A percentile compares a stretch with the other conserved stretches of the same genome.
Evolutionary conservation across 805 yeast species (phyloP).

Genomic region (Debaryomyces maramus): DNA sequence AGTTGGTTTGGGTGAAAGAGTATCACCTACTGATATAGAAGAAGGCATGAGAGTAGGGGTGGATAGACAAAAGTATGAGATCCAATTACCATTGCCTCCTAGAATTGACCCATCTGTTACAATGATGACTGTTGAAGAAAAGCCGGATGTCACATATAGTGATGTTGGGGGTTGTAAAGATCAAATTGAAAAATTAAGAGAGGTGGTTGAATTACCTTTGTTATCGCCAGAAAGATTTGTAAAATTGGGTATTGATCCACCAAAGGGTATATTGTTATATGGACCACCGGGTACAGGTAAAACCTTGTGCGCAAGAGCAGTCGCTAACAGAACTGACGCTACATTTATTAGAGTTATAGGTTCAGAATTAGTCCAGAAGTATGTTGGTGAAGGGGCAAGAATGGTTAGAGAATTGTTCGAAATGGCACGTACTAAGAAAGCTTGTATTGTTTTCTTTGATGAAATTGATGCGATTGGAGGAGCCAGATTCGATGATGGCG

Average conservation of each 20-base stretch:
- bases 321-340: constrained; percentile 98
- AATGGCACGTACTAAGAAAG: constrained; percentile 98
- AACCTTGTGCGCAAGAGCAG: constrained; percentile 97
- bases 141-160: constrained; percentile 97
- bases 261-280: constrained; percentile 92
- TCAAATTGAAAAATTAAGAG: constrained; percentile 94
- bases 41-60: constrained; percentile 99
- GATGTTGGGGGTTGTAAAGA: constrained; percentile 99
- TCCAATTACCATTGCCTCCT: constrained; percentile 96
- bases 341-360: constrained; percentile 98
- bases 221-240: constrained; percentile 96
- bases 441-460: constrained; percentile 96
- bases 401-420: constrained; percentile 98
- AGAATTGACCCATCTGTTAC: constrained; percentile 97
- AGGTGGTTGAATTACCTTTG: constrained; percentile 92
- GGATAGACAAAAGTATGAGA: constrained; percentile 94
- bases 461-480: constrained; percentile 99
- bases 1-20: constrained; percentile 94
- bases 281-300: constrained; percentile 99
- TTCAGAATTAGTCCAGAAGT: constrained; percentile 95
- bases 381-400: constrained; percentile 99
- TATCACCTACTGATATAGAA: constrained; percentile 97
- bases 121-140: constrained; percentile 99
- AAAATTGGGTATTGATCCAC: constrained; percentile 96
- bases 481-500: constrained; percentile 99